Conservation (phyloP, 257 asterid species). For the Capsicum baccatum region DNA sequence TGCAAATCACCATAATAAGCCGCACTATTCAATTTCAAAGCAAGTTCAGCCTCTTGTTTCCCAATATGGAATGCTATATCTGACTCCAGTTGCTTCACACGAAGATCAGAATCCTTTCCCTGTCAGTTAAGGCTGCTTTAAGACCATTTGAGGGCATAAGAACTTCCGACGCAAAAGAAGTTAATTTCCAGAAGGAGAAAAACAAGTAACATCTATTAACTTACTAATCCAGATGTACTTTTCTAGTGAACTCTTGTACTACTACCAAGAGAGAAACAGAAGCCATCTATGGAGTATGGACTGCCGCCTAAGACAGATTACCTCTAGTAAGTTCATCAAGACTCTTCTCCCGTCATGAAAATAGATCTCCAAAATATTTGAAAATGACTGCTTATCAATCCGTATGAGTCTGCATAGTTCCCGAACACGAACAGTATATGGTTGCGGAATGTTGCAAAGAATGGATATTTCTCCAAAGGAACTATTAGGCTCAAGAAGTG, state of each 20-base stretch:
- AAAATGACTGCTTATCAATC: conserved; percentile 83
- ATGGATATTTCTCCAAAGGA: conserved; percentile 81
- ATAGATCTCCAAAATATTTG: conserved; percentile 85
- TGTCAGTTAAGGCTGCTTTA: conserved; percentile 34
- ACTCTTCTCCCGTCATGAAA: conserved; percentile 90
- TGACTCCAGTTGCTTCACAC: conserved; percentile 77
- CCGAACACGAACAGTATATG: conserved; percentile 86
- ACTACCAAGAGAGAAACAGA: not conserved
- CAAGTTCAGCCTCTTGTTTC: conserved; percentile 93
- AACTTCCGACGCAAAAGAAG: not conserved
- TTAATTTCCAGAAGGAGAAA: not conserved
- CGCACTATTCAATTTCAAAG: conserved; percentile 82
- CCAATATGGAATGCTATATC: conserved; percentile 76
- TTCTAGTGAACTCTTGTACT: conserved; percentile 13
- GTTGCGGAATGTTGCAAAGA: conserved; percentile 96
- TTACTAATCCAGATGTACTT: not conserved
- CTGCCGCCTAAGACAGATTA: conserved; percentile 34
- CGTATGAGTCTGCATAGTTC: conserved; percentile 83
- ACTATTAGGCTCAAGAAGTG: conserved; percentile 63
- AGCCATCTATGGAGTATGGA: not conserved
- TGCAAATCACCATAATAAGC: conserved; percentile 82
- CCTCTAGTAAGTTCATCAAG: conserved; percentile 88
- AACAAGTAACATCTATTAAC: conserved; percentile 12
- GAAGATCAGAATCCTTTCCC: conserved; percentile 74
- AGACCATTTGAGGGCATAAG: not conserved